Evolutionary conservation across 1,284 basidiomycete species (phyloP).

Genomic region (Apiotrichum veenhuisii): DNA sequence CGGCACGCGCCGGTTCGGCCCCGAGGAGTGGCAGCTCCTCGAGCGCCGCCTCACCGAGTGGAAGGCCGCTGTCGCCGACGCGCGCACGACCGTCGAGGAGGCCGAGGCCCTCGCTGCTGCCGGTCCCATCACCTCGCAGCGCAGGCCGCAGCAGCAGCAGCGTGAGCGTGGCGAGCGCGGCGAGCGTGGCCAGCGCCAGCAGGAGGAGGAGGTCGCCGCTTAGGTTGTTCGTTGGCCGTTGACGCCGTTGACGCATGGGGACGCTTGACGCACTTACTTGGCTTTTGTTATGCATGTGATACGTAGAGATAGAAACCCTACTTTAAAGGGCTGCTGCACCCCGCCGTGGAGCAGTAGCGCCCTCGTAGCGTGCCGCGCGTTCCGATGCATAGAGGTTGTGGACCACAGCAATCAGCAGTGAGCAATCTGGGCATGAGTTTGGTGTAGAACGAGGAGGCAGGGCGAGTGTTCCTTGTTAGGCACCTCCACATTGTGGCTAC

Average conservation of each 20-base stretch:
- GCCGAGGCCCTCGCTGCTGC: slow-evolving; percentile 40
- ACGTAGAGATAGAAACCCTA: neutral
- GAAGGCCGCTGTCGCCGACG: slow-evolving; percentile 56
- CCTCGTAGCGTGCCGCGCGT: neutral
- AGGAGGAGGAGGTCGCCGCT: slow-evolving; percentile 19
- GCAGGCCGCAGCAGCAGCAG: slow-evolving; percentile 26
- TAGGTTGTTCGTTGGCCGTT: no score
- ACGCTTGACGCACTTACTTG: neutral
- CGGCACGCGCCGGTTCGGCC: slow-evolving; percentile 63
- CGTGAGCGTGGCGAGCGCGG: slow-evolving; percentile 14
- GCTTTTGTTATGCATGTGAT: slow-evolving; percentile 9
- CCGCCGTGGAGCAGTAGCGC: no score
- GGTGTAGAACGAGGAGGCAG: no score
- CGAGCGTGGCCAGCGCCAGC: slow-evolving; percentile 18
- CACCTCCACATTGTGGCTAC: neutral
- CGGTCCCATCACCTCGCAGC: slow-evolving; percentile 24
- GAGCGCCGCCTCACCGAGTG: slow-evolving; percentile 74
- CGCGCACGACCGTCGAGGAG: slow-evolving; percentile 40
- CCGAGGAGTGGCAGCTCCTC: slow-evolving; percentile 74
- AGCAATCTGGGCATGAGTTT: no score
- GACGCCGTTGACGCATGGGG: neutral
- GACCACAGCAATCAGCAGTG: no score
- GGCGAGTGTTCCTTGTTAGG: neutral
- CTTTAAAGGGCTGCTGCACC: no score
- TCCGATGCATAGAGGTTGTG: neutral